Conservation (phyloP, 1,139 yeast genomes). For the Sugiyamaella neomexicana region DNA sequence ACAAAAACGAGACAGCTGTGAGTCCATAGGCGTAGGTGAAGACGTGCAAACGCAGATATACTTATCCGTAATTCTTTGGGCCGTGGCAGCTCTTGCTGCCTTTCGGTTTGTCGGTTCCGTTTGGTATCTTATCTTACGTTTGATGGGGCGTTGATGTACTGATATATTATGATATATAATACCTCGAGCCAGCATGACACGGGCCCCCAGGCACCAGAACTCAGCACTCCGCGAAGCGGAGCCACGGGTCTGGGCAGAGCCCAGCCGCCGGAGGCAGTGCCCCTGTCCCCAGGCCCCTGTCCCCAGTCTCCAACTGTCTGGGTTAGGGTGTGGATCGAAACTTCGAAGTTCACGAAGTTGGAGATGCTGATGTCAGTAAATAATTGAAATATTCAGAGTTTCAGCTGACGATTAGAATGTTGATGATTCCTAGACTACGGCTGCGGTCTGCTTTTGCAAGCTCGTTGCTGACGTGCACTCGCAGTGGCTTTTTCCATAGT, state of each 20-base stretch:
- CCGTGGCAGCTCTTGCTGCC: constrained; percentile 72
- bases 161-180: neutral
- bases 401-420: neutral
- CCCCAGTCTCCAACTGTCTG: neutral
- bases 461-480: neutral
- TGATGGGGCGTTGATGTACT: constrained; percentile 34
- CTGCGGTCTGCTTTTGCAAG: neutral
- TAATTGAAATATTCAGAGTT: too few relatives aligned
- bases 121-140: constrained; percentile 35
- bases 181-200: too few relatives aligned
- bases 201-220: neutral
- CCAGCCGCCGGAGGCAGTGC: neutral
- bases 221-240: constrained; percentile 2
- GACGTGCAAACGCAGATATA: constrained; percentile 46
- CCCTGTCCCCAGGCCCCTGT: neutral
- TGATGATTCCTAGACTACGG: neutral
- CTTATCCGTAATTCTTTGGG: constrained; percentile 75
- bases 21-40: constrained; percentile 31
- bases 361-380: neutral
- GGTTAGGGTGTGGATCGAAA: too few relatives aligned
- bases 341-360: neutral
- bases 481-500: constrained; percentile 25
- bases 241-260: constrained; percentile 6
- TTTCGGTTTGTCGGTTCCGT: constrained; percentile 60
- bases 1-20: constrained; percentile 26